Conservation (phyloP, 2,329 filamentous ascomycete genomes). For the Setomelanomma holmii region DNA sequence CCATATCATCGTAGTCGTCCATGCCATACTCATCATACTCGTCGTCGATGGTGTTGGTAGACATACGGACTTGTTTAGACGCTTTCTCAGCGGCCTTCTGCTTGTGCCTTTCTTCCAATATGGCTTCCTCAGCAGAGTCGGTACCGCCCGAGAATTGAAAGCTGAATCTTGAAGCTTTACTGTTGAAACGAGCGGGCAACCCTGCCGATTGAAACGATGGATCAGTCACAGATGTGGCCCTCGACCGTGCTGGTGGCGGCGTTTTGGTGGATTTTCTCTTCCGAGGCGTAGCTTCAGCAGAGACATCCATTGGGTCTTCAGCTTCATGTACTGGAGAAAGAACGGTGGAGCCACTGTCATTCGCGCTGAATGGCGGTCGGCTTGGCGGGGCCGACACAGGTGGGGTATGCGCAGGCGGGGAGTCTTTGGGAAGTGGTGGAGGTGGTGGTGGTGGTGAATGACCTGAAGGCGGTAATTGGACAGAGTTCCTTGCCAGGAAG, state of each 20-base stretch:
- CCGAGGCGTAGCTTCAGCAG: constrained; percentile 35
- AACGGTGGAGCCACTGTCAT: constrained; percentile 31
- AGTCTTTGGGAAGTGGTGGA: constrained; percentile 22
- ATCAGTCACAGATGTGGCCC: constrained; percentile 48
- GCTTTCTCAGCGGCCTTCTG: constrained; percentile 70
- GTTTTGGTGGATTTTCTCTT: constrained; percentile 46
- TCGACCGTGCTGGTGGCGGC: constrained; percentile 43
- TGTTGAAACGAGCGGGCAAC: constrained; percentile 57
- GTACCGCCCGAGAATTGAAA: constrained; percentile 80
- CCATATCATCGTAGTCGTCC: constrained; percentile 58
- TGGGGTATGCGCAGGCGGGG: constrained; percentile 8
- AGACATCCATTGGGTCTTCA: constrained; percentile 30
- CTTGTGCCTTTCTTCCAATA: constrained; percentile 75
- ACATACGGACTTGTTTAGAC: constrained; percentile 46
- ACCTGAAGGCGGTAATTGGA: constrained; percentile 37
- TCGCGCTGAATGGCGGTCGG: constrained; percentile 23
- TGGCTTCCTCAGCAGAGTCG: constrained; percentile 69
- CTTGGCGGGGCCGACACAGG: constrained; percentile 13
- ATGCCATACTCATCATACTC: constrained; percentile 49
- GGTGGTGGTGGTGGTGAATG: constrained; percentile 22
- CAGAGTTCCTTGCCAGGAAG: constrained; percentile 54
- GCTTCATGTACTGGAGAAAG: constrained; percentile 46
- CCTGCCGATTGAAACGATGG: constrained; percentile 45
- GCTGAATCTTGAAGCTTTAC: constrained; percentile 80
- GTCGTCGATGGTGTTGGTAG: constrained; percentile 44